These are phyloP conservation scores for Cordyceps cateniannulata DNA, from an alignment of 2,329 filamentous ascomycete species.

Conservation along the genomic window DNA sequence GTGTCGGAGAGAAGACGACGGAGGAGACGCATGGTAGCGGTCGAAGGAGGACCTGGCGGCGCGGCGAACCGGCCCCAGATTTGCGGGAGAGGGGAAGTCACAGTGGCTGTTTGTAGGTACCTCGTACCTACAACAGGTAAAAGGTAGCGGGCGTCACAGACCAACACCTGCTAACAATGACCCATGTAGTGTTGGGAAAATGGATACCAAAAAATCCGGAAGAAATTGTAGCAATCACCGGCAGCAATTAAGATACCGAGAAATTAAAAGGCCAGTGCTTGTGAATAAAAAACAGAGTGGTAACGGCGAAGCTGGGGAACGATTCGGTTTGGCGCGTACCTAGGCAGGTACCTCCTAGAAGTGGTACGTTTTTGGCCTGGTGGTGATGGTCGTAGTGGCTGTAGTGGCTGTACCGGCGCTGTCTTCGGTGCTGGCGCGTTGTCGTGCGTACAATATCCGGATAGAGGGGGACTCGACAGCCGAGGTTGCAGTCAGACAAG, in stretches of 20 bases:
- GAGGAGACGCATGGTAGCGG: slow-evolving; percentile 11
- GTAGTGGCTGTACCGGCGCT: background rate
- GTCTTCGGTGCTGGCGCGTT: background rate
- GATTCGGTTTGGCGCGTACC: background rate
- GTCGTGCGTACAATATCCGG: background rate
- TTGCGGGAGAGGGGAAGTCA: background rate
- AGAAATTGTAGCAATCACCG: background rate
- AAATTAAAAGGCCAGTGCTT: background rate
- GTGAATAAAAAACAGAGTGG: background rate
- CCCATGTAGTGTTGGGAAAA: background rate
- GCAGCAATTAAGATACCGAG: background rate
- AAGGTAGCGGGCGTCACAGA: background rate
- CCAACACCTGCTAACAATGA: background rate
- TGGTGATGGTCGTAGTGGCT: background rate
- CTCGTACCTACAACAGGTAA: too few species aligned
- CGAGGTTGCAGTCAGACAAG: background rate
- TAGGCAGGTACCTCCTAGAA: too few species aligned
- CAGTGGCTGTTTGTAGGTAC: background rate
- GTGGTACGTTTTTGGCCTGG: background rate
- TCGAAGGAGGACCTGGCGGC: slow-evolving; percentile 4
- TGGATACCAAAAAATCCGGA: background rate
- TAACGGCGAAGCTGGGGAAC: background rate
- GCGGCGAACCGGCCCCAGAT: slow-evolving; percentile 8
- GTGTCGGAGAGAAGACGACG: slow-evolving; percentile 13
- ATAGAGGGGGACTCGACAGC: slow-evolving; percentile 6